These are phyloP conservation scores for Cladosporium sp. DNA, from an alignment of 2,329 filamentous ascomycete species.

Conservation along the genomic window DNA sequence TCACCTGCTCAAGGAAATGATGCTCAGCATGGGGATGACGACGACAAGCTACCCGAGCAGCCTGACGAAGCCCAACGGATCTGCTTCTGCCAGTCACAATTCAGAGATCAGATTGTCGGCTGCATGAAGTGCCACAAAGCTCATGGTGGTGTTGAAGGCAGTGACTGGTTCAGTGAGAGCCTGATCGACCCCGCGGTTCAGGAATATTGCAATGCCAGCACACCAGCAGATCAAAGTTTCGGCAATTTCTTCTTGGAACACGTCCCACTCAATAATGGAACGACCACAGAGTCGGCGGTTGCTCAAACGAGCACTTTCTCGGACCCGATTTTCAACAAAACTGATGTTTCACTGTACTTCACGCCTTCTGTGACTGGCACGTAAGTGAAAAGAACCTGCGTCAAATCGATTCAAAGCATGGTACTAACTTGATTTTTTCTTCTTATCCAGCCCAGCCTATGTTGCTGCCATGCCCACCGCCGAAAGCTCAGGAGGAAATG, in stretches of 20 bases:
- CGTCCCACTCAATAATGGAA: background rate
- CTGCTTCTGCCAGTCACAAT: slow-evolving; percentile 33
- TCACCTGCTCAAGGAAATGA: background rate
- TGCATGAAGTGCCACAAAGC: slow-evolving; percentile 28
- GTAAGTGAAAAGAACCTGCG: background rate
- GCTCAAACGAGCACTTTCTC: slow-evolving; percentile 22
- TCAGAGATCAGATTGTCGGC: slow-evolving; percentile 25
- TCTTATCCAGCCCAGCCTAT: background rate
- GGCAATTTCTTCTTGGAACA: background rate
- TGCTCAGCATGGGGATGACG: background rate
- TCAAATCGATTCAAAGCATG: background rate
- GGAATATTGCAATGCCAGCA: slow-evolving; percentile 31
- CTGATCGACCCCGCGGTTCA: slow-evolving; percentile 22
- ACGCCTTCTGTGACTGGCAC: slow-evolving; percentile 31
- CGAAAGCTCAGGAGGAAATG: slow-evolving; percentile 23
- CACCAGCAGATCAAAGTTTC: slow-evolving; percentile 28
- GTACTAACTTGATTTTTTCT: background rate
- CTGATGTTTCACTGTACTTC: slow-evolving; percentile 32
- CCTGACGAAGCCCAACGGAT: slow-evolving; percentile 29
- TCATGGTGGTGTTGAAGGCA: slow-evolving; percentile 24
- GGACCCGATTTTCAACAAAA: slow-evolving; percentile 33
- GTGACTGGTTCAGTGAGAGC: slow-evolving; percentile 2
- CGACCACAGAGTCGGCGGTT: background rate
- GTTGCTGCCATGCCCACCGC: slow-evolving; percentile 18
- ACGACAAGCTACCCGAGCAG: background rate